Evolutionary conservation across 768 basidiomycete species (phyloP).

Genomic region (Boletus vermiculosoides): DNA sequence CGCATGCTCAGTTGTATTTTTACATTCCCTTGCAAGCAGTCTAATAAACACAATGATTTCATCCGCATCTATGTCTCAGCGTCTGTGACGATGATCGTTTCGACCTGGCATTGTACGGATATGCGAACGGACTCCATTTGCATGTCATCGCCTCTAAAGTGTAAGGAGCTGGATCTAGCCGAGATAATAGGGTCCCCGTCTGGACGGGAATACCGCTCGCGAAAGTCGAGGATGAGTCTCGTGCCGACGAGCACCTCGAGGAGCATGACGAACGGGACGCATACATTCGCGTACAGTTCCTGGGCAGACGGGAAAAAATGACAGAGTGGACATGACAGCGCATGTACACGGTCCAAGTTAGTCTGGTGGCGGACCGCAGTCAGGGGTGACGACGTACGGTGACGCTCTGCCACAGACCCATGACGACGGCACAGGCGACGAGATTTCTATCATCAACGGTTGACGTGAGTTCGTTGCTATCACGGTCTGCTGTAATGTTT

Average conservation of each 20-base stretch:
- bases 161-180: conserved; percentile 15
- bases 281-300: conserved; percentile 31
- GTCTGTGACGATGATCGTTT: conserved; percentile 19
- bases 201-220: conserved; percentile 26
- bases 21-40: conserved; percentile 7
- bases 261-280: conserved; percentile 32
- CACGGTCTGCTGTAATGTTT: not conserved
- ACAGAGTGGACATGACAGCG: not conserved
- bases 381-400: conserved; percentile 17
- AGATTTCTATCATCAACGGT: conserved; percentile 21
- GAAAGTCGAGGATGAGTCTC: conserved; percentile 32
- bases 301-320: not conserved
- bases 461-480: not conserved
- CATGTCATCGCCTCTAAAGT: conserved; percentile 8
- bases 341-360: not conserved
- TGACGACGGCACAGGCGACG: conserved; percentile 22
- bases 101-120: conserved; percentile 15
- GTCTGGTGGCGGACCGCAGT: not conserved
- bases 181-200: conserved; percentile 10
- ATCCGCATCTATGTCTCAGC: not conserved
- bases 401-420: conserved; percentile 27
- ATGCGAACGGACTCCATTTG: conserved; percentile 2
- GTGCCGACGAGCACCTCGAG: conserved; percentile 32
- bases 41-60: conserved; percentile 8
- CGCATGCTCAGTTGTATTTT: conserved; percentile 17